A percentile compares a stretch with the other conserved stretches of the same genome.
These are phyloP conservation scores for Colletotrichum echinochloae DNA, from an alignment of 2,329 filamentous ascomycete genomes.

Conservation along the genomic window DNA sequence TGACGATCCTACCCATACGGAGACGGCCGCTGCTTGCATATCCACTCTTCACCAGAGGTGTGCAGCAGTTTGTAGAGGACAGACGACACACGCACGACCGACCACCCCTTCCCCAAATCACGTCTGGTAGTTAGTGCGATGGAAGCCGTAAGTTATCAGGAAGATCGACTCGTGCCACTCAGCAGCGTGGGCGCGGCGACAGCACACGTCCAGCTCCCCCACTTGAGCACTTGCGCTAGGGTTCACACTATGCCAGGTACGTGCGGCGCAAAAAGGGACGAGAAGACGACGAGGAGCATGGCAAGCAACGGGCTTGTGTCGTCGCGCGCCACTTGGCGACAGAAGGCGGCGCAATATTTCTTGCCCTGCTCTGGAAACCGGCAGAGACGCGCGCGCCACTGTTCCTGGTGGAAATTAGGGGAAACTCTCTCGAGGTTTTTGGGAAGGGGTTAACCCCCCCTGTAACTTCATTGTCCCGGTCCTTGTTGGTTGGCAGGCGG, in stretches of 20 bases:
- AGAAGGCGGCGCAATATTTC: slow-evolving; percentile 21
- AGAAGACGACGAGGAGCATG: not conserved
- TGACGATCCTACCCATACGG: slow-evolving; percentile 37
- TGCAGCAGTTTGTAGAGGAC: not conserved
- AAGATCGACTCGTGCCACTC: slow-evolving; percentile 28
- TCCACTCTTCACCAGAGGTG: slow-evolving; percentile 15
- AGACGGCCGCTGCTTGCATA: slow-evolving; percentile 25
- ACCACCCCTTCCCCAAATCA: too few species aligned
- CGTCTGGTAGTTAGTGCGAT: too few species aligned
- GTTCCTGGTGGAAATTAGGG: slow-evolving; percentile 40
- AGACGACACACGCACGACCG: too few species aligned
- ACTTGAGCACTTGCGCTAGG: slow-evolving; percentile 29
- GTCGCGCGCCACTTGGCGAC: slow-evolving; percentile 37
- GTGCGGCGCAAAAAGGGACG: slow-evolving; percentile 9
- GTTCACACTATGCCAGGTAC: slow-evolving; percentile 12
- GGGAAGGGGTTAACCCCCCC: not conserved
- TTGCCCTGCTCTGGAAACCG: slow-evolving; percentile 6
- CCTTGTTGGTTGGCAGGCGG: slow-evolving; percentile 6
- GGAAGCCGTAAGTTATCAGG: not conserved
- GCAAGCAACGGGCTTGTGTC: not conserved
- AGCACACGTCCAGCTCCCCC: slow-evolving; percentile 6
- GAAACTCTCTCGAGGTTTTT: slow-evolving; percentile 18
- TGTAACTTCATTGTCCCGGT: slow-evolving; percentile 8
- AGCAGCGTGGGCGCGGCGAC: slow-evolving; percentile 35
- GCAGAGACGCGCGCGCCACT: slow-evolving; percentile 36